Evolutionary conservation across 2,329 filamentous ascomycete species (phyloP).

Genomic region (Cytospora piceae): DNA sequence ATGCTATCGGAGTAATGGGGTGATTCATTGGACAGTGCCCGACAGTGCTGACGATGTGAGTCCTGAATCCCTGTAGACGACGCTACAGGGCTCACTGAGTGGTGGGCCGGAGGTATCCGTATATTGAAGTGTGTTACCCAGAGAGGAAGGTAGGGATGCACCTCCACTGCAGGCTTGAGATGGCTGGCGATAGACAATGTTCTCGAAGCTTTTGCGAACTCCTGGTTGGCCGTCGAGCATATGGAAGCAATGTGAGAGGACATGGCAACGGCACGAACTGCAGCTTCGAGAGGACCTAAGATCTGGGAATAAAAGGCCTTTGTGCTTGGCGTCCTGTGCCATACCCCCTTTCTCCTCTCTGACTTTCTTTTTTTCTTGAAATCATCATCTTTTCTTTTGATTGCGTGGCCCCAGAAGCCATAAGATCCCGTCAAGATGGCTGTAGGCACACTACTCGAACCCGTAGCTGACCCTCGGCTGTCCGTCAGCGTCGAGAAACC

Average conservation of each 20-base stretch:
- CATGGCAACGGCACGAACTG: background rate
- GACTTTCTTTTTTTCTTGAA: background rate
- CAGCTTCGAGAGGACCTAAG: background rate
- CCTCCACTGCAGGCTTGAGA: background rate
- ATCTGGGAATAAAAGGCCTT: background rate
- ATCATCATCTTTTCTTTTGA: background rate
- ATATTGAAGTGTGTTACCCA: background rate
- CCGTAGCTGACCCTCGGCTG: constrained; percentile 22
- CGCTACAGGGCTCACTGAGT: background rate
- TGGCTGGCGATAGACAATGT: background rate
- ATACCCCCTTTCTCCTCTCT: background rate
- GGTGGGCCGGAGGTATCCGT: background rate
- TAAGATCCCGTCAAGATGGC: constrained; percentile 11
- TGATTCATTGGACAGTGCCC: background rate
- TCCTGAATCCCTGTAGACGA: background rate
- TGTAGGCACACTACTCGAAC: constrained; percentile 20
- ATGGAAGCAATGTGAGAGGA: background rate
- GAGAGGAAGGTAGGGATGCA: background rate
- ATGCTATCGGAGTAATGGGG: background rate
- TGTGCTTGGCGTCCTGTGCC: background rate
- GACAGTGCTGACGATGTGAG: background rate
- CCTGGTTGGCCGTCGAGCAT: background rate
- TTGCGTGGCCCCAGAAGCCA: background rate
- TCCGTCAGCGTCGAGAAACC: background rate
- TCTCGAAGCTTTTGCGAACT: background rate